Evolutionary conservation across 2,329 filamentous ascomycete genomes (phyloP), one percentile per base, ranked within the genome.

Genomic region (Fusarium domesticum): DNA sequence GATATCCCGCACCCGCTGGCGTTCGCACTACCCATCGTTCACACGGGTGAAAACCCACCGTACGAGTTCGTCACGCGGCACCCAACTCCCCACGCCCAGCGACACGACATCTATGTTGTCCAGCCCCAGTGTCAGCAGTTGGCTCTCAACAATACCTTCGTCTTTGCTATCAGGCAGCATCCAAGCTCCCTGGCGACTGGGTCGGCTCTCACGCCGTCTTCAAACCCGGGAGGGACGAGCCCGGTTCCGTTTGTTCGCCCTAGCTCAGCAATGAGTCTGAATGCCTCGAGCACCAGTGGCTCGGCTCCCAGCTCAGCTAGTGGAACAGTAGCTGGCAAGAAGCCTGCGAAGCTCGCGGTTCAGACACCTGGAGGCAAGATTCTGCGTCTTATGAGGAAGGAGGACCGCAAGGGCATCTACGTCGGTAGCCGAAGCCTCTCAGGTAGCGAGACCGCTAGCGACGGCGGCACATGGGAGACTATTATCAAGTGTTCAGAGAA

Each of bases 361-460:
- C 93, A 98, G 69, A 89, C 87, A 6, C 93, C 93, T 0, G 87
- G 85, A 20, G 93, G 95, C 49, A 97, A 97, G 72, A 97, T 98
- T 56, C 79, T 97, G 47, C 77, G 93, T 41, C 74, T 95, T 61
- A 89, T 89, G 74, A 77, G 87, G 57, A 92, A 92, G 72, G 87
- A 83, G 58, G 85, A 89, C 52, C 75, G 78, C 59, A 78, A 75
- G 61, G 75, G 72, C 43, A 71, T 74, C 48, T 75, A 71, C 36
- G 71, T 72, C 18, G 73, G 71, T 35, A 70, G 71, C 36, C 70
- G 70, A 42, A 68, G 65, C 23, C 57, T 58, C 35, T 65, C 55
- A 18, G 65, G 63, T 3, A 74, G 76, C 3, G 84, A 85, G 41
- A 81, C 81, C 20, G 64, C 66, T 15, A 83, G 81, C 32, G 82